Base-by-base conservation (phyloP, 2,329 filamentous ascomycete genomes). In the Hymenoscyphus scutula region DNA sequence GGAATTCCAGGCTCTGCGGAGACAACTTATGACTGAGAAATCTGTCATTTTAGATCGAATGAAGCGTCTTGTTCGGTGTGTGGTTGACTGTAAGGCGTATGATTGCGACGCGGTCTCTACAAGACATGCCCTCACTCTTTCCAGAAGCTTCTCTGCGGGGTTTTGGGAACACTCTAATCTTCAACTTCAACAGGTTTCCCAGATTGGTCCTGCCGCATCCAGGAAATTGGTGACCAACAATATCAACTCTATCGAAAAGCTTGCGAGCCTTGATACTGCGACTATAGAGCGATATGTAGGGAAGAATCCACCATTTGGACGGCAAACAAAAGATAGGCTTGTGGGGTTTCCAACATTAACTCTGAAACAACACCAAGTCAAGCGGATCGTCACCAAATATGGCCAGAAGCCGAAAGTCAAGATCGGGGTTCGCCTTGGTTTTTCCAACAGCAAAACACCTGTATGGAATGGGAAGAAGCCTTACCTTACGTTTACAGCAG, bases 271-370 rank as follows among this genome's bases (percentile, higher is more conserved):
- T 15, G 88, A 94, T 38, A 80, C 88, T 29, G 83, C 87, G 59
- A 83, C 86, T 29, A 91, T 99, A 58, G 94, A 98, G 70, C 83
- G 86, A 56, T 77, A 92, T 27, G 75, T 96, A 55, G 89, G 87
- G 66, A 88, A 89, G 60, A 92, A 96, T 67, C 91, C 92, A 0
- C 92, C 94, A 0, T 97, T 90, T 72, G 95, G 94, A 0, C 82
- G 84, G 53, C 88, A 88, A 51, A 73, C 96, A 51, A 77, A 90
- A 15, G 84, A 86, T 13, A 79, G 80, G 23, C 76, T 95, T 10
- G 83, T 82, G 1, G 80, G 81, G 0, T 98, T 97, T 69, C 95
- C 95, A 13, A 74, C 75, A 3, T 71, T 88, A 19, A 77, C 70
- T 1, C 64, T 86, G 38, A 70, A 74, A 13, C 72, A 77, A 37